Conservation (phyloP, 106 monocot genomes). For the Acorus gramineus region DNA sequence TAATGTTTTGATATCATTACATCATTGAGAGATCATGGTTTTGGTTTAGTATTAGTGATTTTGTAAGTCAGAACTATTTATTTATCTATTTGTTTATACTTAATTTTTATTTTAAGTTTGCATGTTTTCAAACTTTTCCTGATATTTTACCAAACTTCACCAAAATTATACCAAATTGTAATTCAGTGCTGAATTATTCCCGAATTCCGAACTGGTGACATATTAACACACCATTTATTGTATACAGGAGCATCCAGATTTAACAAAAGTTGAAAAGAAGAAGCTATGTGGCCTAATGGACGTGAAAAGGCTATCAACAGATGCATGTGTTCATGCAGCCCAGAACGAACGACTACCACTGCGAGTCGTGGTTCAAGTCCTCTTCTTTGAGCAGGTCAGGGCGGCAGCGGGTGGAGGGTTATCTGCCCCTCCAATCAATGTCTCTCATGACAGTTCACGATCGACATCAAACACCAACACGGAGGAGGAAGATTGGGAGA, state of each 20-base stretch:
- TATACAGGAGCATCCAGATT: slow-evolving; percentile 46
- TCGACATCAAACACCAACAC: slow-evolving; percentile 8
- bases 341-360: slow-evolving; percentile 75
- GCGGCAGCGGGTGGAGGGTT: slow-evolving; percentile 7
- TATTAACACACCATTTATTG: no score
- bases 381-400: slow-evolving; percentile 66
- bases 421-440: neutral
- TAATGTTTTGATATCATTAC: no score
- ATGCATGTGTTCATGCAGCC: slow-evolving; percentile 54
- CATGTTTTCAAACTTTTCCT: no score
- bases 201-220: no score
- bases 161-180: no score
- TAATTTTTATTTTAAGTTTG: no score
- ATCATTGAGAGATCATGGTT: no score
- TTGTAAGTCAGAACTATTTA: no score
- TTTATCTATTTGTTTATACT: no score
- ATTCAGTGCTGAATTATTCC: no score
- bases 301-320: slow-evolving; percentile 57
- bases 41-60: no score
- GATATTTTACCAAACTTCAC: no score
- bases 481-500: slow-evolving; percentile 20
- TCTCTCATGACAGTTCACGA: slow-evolving; percentile 10
- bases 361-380: slow-evolving; percentile 62
- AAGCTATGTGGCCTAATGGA: slow-evolving; percentile 48
- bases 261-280: slow-evolving; percentile 63